phyloP scores from a whole-genome alignment of 1,284 basidiomycete species.

The Fomitopsis palustris region DNA sequence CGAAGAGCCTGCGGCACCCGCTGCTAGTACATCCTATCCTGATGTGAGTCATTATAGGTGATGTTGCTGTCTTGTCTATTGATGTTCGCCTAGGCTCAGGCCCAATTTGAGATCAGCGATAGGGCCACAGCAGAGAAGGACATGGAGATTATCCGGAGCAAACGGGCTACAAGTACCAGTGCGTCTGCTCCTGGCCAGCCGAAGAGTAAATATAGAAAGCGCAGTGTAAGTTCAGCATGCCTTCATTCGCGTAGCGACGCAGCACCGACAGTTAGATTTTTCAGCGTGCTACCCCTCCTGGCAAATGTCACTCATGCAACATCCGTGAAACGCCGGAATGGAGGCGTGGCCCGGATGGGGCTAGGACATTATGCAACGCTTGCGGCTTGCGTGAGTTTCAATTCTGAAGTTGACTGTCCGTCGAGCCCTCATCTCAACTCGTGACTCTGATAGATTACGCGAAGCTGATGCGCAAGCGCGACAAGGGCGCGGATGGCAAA shows the following conservation, averaged over 20 bases:
- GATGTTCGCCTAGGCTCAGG: constrained; percentile 5
- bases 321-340: constrained; percentile 83
- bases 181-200: constrained; percentile 36
- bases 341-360: constrained; percentile 76
- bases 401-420: constrained; percentile 6
- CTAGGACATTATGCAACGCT: constrained; percentile 77
- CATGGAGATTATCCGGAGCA: constrained; percentile 76
- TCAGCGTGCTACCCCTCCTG: constrained; percentile 76
- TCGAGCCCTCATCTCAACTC: constrained; percentile 7
- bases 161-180: constrained; percentile 59
- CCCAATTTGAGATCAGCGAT: constrained; percentile 14
- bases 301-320: constrained; percentile 81
- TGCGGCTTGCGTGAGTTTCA: constrained; percentile 71
- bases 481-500: constrained; percentile 55
- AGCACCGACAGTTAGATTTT: constrained; percentile 11
- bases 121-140: constrained; percentile 66
- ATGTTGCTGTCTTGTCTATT: not conserved
- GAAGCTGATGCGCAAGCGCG: constrained; percentile 71
- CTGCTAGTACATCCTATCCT: constrained; percentile 11
- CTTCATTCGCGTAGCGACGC: constrained; percentile 25
- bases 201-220: constrained; percentile 77
- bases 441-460: constrained; percentile 57
- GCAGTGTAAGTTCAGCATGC: constrained; percentile 58
- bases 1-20: constrained; percentile 25
- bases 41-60: constrained; percentile 21